Evolutionary conservation across 345 rosid genomes (phyloP).

Genomic region (Syzygium jambos): DNA sequence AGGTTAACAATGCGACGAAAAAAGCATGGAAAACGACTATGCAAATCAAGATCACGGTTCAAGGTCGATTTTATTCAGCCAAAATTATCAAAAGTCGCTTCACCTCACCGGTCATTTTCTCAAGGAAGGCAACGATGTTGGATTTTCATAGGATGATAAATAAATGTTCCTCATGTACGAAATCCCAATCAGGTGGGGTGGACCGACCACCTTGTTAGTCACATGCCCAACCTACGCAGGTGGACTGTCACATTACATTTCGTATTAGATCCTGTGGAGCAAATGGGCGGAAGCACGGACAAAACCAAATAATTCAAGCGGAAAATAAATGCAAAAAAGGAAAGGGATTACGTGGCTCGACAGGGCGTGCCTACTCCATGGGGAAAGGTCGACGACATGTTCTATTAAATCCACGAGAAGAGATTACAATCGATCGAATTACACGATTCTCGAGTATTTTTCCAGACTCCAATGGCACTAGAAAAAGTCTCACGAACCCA

Average conservation of each 20-base stretch:
- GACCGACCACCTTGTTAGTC: not conserved
- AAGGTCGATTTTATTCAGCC: not conserved
- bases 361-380: not conserved
- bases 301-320: not conserved
- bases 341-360: not conserved
- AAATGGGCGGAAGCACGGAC: not conserved
- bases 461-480: not conserved
- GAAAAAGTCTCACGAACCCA: not conserved
- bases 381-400: not conserved
- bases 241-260: not conserved
- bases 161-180: not conserved
- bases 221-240: not conserved
- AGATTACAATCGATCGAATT: not conserved
- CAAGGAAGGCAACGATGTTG: not conserved
- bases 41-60: not conserved
- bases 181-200: not conserved
- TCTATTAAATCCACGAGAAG: not conserved
- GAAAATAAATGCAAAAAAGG: not conserved
- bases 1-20: not conserved
- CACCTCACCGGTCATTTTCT: not conserved
- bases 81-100: not conserved
- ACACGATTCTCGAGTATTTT: not conserved
- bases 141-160: not conserved
- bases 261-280: not conserved
- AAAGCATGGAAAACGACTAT: not conserved